Conservation (phyloP, 495 filamentous ascomycete species). For the Aspergillus hancockii region DNA sequence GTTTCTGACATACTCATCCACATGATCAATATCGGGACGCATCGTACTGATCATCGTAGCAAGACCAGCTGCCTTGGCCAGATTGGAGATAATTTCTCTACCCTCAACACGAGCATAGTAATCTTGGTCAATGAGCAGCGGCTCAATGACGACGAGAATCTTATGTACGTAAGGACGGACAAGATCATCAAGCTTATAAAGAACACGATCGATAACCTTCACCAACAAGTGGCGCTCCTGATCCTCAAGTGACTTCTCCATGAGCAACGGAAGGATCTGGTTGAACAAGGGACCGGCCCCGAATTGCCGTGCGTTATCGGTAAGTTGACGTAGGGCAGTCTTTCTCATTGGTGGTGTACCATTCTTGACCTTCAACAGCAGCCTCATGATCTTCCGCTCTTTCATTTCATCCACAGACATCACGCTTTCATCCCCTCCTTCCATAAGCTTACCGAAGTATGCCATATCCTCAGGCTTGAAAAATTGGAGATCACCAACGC, state of each 20-base stretch:
- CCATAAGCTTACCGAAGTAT: conserved; percentile 97
- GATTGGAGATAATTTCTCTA: conserved; percentile 97
- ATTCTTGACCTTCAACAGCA: conserved; percentile 98
- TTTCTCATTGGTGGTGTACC: conserved; percentile 99
- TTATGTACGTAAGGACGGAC: conserved; percentile 97
- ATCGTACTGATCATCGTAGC: conserved; percentile 99
- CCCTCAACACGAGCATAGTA: conserved; percentile 99
- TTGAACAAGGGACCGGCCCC: conserved; percentile 95
- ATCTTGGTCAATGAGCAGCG: conserved; percentile 97
- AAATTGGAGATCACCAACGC: conserved; percentile 95
- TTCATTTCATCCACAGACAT: conserved; percentile 95
- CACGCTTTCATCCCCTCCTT: conserved; percentile 87
- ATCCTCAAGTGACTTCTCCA: conserved; percentile 98
- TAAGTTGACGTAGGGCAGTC: conserved; percentile 96
- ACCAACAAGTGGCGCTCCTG: conserved; percentile 98
- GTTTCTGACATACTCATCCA: conserved; percentile 99
- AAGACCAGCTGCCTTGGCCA: conserved; percentile 94
- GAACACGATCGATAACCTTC: conserved; percentile 97
- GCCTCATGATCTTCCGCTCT: conserved; percentile 96
- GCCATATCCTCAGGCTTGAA: conserved; percentile 99
- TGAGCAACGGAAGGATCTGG: conserved; percentile 93
- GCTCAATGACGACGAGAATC: conserved; percentile 98
- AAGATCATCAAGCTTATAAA: conserved; percentile 97
- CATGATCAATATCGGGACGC: conserved; percentile 98
- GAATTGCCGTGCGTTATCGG: conserved; percentile 96